A percentile compares a stretch with the other conserved stretches of the same genome.
These are phyloP conservation scores for Ceratobasidium sp. DNA, from an alignment of 1,284 basidiomycete genomes.

Conservation along the genomic window DNA sequence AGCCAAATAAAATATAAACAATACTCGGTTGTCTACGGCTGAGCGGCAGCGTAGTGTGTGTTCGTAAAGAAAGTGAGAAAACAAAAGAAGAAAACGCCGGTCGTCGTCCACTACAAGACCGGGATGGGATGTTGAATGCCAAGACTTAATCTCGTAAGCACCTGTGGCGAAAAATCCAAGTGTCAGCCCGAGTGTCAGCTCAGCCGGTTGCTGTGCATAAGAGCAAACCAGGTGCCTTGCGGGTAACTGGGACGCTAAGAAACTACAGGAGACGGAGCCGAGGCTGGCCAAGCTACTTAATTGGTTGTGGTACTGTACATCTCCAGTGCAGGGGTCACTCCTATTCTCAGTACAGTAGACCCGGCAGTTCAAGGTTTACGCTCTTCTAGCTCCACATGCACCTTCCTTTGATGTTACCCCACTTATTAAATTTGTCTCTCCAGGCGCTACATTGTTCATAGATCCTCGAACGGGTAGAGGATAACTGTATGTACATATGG, in stretches of 20 bases:
- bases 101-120: not conserved
- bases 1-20: not conserved
- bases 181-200: not conserved
- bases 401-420: no score
- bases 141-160: constrained; percentile 36
- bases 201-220: not conserved
- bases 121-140: not conserved
- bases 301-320: constrained; percentile 4
- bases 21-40: not conserved
- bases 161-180: not conserved
- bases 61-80: constrained; percentile 7
- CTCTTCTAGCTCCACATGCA: no score
- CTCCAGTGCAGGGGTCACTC: constrained; percentile 24
- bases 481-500: no score
- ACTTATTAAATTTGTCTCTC: no score
- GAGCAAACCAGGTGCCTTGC: not conserved
- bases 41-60: not conserved
- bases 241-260: not conserved
- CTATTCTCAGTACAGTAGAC: not conserved
- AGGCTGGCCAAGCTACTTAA: not conserved
- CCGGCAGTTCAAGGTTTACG: no score
- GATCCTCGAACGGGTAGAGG: no score
- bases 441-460: no score
- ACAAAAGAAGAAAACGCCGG: constrained; percentile 3
- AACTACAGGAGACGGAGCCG: not conserved